A percentile compares a stretch with the other conserved stretches of the same genome.
Evolutionary conservation across 495 filamentous ascomycete species (phyloP).

Genomic region (Oleoguttula mirabilis): DNA sequence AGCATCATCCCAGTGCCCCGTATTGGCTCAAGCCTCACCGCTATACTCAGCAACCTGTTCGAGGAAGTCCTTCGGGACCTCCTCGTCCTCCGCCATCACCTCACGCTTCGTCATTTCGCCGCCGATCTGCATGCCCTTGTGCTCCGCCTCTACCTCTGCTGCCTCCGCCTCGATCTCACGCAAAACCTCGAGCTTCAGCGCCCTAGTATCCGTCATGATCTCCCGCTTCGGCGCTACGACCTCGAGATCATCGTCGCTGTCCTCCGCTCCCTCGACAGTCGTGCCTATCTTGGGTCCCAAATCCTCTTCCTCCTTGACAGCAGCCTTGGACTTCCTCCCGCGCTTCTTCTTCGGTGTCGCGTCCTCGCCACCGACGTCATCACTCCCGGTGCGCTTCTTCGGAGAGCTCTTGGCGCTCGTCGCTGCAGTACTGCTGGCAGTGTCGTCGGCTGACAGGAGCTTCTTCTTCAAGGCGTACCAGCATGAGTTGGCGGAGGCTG

Average conservation of each 20-base stretch:
- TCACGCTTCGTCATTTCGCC: too few species aligned
- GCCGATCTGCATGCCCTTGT: too few species aligned
- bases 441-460: not conserved
- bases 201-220: not conserved
- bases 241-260: not conserved
- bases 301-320: not conserved
- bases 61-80: too few species aligned
- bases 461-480: constrained; percentile 15
- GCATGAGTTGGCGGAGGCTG: constrained; percentile 24
- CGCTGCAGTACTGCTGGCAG: not conserved
- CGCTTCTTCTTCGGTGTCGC: not conserved
- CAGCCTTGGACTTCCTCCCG: not conserved
- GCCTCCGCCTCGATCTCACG: too few species aligned
- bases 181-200: too few species aligned
- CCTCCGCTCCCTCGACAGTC: not conserved
- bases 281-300: too few species aligned
- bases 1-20: too few species aligned
- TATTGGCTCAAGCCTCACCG: too few species aligned
- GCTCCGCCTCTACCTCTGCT: too few species aligned
- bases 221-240: not conserved
- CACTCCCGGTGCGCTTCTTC: not conserved
- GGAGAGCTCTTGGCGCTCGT: not conserved
- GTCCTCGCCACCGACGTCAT: constrained; percentile 1
- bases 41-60: too few species aligned
- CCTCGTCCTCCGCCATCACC: too few species aligned